Evolutionary conservation across 139 green algal genomes (phyloP).

Genomic region (Microglena sp.): DNA sequence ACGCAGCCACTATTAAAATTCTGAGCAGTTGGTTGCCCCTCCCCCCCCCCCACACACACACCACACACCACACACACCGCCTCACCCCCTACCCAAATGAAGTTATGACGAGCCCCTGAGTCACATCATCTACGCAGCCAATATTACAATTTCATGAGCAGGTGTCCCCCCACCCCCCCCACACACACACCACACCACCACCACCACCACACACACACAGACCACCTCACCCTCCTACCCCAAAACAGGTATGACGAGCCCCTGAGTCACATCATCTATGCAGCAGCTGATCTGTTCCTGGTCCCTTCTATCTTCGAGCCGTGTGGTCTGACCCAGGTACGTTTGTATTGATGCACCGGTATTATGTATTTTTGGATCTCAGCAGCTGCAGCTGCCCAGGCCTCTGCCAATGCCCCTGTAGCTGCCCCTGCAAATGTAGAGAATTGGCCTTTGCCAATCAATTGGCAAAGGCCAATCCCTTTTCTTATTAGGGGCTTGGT

Average conservation of each 20-base stretch:
- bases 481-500: no score
- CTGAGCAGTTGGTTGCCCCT: no score
- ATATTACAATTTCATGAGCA: no score
- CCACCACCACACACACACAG: no score
- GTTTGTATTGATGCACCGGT: not conserved
- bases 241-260: constrained; percentile 96
- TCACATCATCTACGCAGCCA: constrained; percentile 92
- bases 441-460: not conserved
- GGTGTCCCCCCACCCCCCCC: no score
- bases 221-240: not conserved
- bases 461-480: no score
- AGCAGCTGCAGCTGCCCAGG: no score
- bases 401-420: not conserved
- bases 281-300: constrained; percentile 79
- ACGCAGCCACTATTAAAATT: no score
- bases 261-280: constrained; percentile 85
- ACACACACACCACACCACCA: not conserved
- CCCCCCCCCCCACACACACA: no score
- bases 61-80: not conserved
- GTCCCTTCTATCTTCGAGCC: constrained; percentile 96
- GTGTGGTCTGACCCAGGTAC: constrained; percentile 67
- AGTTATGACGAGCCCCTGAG: constrained; percentile 86
- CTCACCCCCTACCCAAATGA: not conserved
- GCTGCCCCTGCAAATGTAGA: not conserved
- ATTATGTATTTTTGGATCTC: not conserved